Base-by-base conservation (phyloP, 2,329 filamentous ascomycete genomes). In the Penicillium fuscoglaucum region DNA sequence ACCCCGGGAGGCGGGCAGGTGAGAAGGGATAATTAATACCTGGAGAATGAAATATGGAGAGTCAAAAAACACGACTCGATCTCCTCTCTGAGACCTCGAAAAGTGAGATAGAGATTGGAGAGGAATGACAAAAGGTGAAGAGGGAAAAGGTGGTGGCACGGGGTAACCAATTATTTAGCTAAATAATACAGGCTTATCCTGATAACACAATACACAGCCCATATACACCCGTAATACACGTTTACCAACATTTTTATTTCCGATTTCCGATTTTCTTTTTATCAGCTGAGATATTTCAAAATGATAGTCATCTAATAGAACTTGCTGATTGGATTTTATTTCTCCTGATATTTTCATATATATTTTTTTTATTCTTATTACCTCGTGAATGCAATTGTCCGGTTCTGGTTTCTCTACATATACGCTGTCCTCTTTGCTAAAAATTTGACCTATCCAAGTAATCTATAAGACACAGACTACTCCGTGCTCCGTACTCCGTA, bases 131-230 rank as follows among this genome's bases (percentile, higher is more conserved):
- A 43, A 58, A 57, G 44, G 58, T 37, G 43, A 49, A 52, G 48
- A 45, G 47, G 41, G 45, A 55, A 55, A 57, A 53, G 50, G 55
- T 58, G 57, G 59, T 60, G 59, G 61, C 55, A 65, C 63, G 64
- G 64, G 58, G 61, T 63, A 66, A 70, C 59, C 65, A 67, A 62
- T 63, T 59, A 67, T 66, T 66, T 66, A 58, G 60, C 40, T 53
- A 46, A 63, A 64, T 57, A 57, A 52, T 57, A 57, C 54, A 17
- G 54, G 47, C 54, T 57, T 57, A 57, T 57, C 54, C 54, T 31
- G 54, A 57, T 57, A 57, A 57, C 47, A 57, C 54, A 52, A 52
- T 57, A 57, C 54, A 43, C n/a, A 19, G 17, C 6, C 44, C 21
- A 48, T 33, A 17, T 56, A 56, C 47, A 19, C 21, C 29, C 29